Evolutionary conservation across 306 rosid genomes (phyloP).

Genomic region (Malus domestica): ASM211411v1 NC_041796.1:9724001-9724500

Average conservation of each 20-base stretch:
- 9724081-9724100: slow-evolving; percentile 85
- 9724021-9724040: slow-evolving; percentile 78
- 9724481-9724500: slow-evolving; percentile 78
- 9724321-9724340: not conserved
- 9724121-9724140: slow-evolving; percentile 98
- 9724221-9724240: not conserved
- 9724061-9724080: slow-evolving; percentile 75
- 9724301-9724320: not conserved
- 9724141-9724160: slow-evolving; percentile 48
- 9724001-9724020: slow-evolving; percentile 90
- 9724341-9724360: slow-evolving; percentile 59
- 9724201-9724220: not conserved
- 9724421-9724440: slow-evolving; percentile 75
- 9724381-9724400: slow-evolving; percentile 70
- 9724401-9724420: slow-evolving; percentile 81
- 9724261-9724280: no score
- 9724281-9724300: not conserved
- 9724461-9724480: slow-evolving; percentile 54
- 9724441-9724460: slow-evolving; percentile 79
- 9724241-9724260: no score
- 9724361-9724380: slow-evolving; percentile 84
- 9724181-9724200: not conserved
- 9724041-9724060: slow-evolving; percentile 77
- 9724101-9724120: slow-evolving; percentile 87
- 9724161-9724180: not conserved